phyloP scores from a whole-genome alignment of 2,329 filamentous ascomycete genomes.

The Penicillium polonicum region DNA sequence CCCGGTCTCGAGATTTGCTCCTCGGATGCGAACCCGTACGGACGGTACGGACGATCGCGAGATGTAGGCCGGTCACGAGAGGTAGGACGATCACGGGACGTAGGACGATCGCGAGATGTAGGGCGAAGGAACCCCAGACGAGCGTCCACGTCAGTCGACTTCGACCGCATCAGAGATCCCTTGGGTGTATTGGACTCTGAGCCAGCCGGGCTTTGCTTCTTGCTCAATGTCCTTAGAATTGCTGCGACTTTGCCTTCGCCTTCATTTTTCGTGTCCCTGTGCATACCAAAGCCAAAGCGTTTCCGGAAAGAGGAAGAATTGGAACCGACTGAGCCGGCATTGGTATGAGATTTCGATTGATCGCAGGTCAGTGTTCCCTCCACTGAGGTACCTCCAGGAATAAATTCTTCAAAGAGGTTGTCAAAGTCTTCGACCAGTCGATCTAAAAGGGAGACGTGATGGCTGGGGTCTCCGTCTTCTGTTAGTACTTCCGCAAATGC shows the following conservation, averaged over 20 bases:
- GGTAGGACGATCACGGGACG: constrained; percentile 54
- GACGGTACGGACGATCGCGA: constrained; percentile 54
- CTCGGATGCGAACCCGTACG: constrained; percentile 51
- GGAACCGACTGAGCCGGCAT: constrained; percentile 74
- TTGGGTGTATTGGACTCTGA: constrained; percentile 68
- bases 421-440: constrained; percentile 87
- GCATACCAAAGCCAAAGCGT: constrained; percentile 77
- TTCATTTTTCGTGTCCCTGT: constrained; percentile 73
- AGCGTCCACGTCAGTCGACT: constrained; percentile 71
- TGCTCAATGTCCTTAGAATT: constrained; percentile 85
- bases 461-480: constrained; percentile 70
- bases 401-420: constrained; percentile 72
- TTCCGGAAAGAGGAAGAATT: constrained; percentile 82
- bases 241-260: constrained; percentile 69
- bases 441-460: constrained; percentile 86
- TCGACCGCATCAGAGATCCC: constrained; percentile 65
- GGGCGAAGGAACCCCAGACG: constrained; percentile 51
- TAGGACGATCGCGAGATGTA: constrained; percentile 57
- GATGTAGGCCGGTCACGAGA: constrained; percentile 32
- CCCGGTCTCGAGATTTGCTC: constrained; percentile 45
- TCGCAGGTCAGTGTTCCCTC: constrained; percentile 52
- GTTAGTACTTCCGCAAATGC: constrained; percentile 87
- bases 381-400: constrained; percentile 46
- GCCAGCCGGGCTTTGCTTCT: constrained; percentile 64
- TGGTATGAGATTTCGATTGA: constrained; percentile 59